These are phyloP conservation scores for Candida wancherniae DNA, from an alignment of 805 yeast genomes.

Conservation along the genomic window DNA sequence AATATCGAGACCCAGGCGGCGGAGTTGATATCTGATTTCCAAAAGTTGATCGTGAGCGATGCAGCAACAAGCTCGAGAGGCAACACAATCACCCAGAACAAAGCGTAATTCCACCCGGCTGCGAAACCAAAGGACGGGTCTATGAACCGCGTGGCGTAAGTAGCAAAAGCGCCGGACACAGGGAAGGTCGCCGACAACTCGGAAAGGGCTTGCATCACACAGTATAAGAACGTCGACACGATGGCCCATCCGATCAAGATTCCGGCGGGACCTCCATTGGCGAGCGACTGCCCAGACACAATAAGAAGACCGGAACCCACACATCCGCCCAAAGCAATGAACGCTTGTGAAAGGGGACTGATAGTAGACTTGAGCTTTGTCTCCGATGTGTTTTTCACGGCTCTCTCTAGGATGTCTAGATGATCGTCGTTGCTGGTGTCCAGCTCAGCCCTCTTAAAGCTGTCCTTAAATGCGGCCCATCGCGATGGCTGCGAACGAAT, in stretches of 20 bases:
- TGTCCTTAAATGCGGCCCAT: constrained; percentile 12
- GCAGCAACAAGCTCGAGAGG: constrained; percentile 42
- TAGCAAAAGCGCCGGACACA: constrained; percentile 38
- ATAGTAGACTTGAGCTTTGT: constrained; percentile 12
- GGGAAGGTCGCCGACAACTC: constrained; percentile 38
- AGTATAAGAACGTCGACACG: constrained; percentile 36
- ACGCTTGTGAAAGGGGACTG: constrained; percentile 16
- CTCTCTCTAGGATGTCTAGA: constrained; percentile 12
- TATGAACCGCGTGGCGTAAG: constrained; percentile 37
- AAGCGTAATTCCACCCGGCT: constrained; percentile 42
- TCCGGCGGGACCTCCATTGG: constrained; percentile 34
- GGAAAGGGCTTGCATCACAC: constrained; percentile 40
- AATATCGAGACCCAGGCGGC: constrained; percentile 41
- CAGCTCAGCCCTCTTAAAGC: constrained; percentile 13
- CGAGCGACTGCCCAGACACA: constrained; percentile 35
- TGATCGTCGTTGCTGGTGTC: constrained; percentile 4
- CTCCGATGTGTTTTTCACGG: constrained; percentile 11
- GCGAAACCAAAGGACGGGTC: constrained; percentile 44
- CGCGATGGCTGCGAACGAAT: constrained; percentile 7
- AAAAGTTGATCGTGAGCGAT: constrained; percentile 36
- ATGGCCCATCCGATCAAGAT: constrained; percentile 37
- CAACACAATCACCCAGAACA: constrained; percentile 41
- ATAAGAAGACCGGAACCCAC: constrained; percentile 40
- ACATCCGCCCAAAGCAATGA: constrained; percentile 41
- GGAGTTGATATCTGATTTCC: constrained; percentile 35